Conservation (phyloP, 169 alveolate species). For the Cyclospora cayetanensis region DNA sequence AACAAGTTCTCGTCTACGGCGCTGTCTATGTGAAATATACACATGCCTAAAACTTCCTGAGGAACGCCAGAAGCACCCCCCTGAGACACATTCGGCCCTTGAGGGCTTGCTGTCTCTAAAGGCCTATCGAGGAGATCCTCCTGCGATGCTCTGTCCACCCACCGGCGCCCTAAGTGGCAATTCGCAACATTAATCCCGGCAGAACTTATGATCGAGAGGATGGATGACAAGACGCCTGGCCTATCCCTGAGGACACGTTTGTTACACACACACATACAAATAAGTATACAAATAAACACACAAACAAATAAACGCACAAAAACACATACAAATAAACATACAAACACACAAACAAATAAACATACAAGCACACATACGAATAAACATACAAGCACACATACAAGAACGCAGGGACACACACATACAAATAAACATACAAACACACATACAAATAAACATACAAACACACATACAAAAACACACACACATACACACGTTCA, state of each 20-base stretch:
- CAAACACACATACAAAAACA: not conserved
- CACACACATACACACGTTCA: not conserved
- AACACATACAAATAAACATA: not conserved
- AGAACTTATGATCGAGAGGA: no score
- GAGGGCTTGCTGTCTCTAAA: no score
- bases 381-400: not conserved
- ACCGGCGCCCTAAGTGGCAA: constrained; percentile 42
- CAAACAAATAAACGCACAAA: not conserved
- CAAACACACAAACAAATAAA: not conserved
- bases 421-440: not conserved
- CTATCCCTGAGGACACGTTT: not conserved
- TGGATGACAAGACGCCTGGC: no score
- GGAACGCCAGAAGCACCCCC: no score
- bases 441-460: not conserved
- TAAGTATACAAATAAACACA: not conserved
- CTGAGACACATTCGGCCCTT: no score
- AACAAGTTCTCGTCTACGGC: no score
- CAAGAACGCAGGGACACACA: not conserved
- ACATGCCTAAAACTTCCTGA: no score
- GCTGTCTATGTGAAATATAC: no score
- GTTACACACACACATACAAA: not conserved
- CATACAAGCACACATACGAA: not conserved
- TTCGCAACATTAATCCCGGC: constrained; percentile 21
- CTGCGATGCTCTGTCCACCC: no score
- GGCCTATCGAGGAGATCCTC: no score